Evolutionary conservation across 371 early-diverging fungal species (phyloP).

Genomic region (Funneliformis caledonium): DNA sequence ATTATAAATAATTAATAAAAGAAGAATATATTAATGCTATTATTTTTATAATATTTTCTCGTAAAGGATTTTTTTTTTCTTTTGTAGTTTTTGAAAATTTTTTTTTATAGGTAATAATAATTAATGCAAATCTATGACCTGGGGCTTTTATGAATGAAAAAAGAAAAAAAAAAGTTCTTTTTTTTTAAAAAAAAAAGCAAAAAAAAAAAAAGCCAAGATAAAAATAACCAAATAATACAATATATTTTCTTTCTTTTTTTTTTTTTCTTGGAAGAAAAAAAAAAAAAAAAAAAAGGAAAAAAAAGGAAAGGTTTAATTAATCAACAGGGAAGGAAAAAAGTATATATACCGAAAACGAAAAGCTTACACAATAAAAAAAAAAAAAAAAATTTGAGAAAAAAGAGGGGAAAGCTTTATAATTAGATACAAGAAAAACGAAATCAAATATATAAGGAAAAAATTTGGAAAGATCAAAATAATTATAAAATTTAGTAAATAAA

Average conservation of each 20-base stretch:
- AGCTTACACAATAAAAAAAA: background rate
- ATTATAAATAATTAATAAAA: too few species aligned
- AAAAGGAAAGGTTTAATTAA: background rate
- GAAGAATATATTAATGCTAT: too few species aligned
- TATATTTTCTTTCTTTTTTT: background rate
- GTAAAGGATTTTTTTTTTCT: too few species aligned
- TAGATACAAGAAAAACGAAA: conserved; percentile 31
- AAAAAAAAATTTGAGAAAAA: background rate
- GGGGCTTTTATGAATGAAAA: background rate
- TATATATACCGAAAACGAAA: conserved; percentile 11
- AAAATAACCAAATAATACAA: conserved; percentile 1
- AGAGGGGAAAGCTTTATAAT: conserved; percentile 11
- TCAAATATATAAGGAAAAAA: conserved; percentile 11
- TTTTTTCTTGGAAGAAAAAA: background rate
- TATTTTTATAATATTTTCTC: too few species aligned
- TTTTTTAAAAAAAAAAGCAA: background rate
- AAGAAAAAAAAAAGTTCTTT: background rate
- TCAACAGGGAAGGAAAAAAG: conserved; percentile 18
- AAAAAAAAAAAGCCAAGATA: background rate
- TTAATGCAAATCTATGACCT: background rate
- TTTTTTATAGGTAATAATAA: background rate
- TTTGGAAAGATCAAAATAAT: conserved; percentile 22
- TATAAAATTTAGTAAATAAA: background rate
- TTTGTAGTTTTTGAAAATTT: background rate
- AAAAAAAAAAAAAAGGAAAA: background rate